Conservation (phyloP, 1,284 basidiomycete genomes). For the Peniophora sp. region DNA sequence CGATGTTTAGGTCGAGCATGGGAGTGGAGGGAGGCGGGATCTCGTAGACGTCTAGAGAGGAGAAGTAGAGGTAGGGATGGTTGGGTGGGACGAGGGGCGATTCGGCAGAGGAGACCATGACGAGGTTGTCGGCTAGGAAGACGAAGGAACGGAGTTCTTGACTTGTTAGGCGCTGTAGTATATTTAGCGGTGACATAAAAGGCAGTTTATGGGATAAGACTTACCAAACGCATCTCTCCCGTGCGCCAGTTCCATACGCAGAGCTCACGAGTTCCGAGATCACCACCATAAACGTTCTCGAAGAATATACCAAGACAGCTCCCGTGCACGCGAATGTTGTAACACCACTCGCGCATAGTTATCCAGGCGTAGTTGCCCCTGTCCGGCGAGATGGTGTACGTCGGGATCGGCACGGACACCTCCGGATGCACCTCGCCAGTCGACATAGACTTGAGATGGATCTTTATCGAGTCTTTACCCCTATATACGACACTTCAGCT, state of each 20-base stretch:
- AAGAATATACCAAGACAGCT: neutral
- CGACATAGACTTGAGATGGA: neutral
- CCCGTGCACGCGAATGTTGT: neutral
- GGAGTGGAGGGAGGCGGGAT: too few species aligned
- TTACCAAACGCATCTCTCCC: neutral
- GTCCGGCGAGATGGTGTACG: too few species aligned
- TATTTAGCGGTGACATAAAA: neutral
- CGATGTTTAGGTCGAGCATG: too few species aligned
- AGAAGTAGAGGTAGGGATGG: too few species aligned
- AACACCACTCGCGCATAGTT: neutral
- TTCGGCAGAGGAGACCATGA: neutral
- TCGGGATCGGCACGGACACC: neutral
- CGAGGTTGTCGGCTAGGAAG: neutral
- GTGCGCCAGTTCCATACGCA: neutral
- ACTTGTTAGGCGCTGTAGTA: neutral
- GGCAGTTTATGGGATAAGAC: neutral
- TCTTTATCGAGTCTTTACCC: neutral
- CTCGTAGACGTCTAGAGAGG: too few species aligned
- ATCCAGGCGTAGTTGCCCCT: too few species aligned
- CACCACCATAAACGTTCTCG: neutral
- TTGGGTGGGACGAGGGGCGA: too few species aligned
- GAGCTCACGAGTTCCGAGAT: neutral
- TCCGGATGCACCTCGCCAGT: neutral
- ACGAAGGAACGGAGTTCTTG: neutral
- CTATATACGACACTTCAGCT: neutral